phyloP scores from a whole-genome alignment of 345 rosid species.

The Gossypium ekmanianum region DNA sequence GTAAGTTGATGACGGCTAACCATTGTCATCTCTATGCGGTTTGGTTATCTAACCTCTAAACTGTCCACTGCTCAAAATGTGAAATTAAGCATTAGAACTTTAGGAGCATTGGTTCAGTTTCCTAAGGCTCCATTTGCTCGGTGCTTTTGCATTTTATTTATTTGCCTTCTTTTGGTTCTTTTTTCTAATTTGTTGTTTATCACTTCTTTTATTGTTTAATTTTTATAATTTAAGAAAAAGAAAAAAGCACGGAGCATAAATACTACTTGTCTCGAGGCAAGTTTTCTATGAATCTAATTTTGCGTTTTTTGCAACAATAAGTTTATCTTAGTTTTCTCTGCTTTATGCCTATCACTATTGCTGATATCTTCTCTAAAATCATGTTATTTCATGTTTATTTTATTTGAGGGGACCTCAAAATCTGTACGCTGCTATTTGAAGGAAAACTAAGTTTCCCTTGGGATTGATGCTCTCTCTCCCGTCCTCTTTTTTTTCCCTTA shows the following conservation, averaged over 20 bases:
- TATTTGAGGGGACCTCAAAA: neutral
- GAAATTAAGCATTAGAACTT: neutral
- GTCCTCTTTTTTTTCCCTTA: neutral
- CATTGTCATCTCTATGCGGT: neutral
- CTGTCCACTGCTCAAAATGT: neutral
- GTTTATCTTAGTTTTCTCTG: neutral
- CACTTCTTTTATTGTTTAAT: neutral
- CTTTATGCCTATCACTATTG: neutral
- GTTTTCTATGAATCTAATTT: neutral
- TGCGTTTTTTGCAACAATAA: neutral
- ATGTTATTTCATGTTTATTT: neutral
- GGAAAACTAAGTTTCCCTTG: neutral
- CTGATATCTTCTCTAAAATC: neutral
- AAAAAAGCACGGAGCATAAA: neutral
- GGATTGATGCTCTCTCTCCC: neutral
- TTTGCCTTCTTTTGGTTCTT: neutral
- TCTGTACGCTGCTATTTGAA: neutral
- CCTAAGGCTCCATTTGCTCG: neutral
- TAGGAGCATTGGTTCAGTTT: neutral
- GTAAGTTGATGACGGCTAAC: constrained; percentile 30
- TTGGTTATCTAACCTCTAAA: neutral
- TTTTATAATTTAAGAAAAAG: neutral
- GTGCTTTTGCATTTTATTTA: neutral
- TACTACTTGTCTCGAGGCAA: neutral
- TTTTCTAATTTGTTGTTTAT: neutral